Conservation (phyloP, 352 stramenopile genomes). For the Pythium myriotylum region DNA sequence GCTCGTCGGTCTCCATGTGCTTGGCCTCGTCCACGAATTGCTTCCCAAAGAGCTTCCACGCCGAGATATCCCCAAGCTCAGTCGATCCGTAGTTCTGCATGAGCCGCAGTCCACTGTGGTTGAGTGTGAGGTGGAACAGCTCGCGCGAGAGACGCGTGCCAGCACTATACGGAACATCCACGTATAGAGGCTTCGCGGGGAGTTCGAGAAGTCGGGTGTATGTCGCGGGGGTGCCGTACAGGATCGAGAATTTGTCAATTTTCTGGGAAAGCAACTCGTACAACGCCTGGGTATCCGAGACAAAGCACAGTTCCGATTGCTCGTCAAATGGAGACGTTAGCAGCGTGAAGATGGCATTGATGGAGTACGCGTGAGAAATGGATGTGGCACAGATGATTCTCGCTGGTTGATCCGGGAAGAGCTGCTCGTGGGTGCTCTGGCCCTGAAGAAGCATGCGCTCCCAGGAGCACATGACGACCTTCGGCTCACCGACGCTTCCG, state of each 20-base stretch:
- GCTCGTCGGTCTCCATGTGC: conserved; percentile 39
- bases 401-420: conserved; percentile 64
- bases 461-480: conserved; percentile 81
- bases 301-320: conserved; percentile 74
- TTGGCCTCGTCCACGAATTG: conserved; percentile 41
- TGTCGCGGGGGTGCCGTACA: conserved; percentile 82
- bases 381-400: conserved; percentile 79
- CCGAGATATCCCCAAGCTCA: conserved; percentile 80
- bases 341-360: conserved; percentile 85
- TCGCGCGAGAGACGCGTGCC: conserved; percentile 56
- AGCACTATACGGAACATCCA: conserved; percentile 74
- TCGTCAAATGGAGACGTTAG: conserved; percentile 66
- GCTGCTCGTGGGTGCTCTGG: conserved; percentile 68
- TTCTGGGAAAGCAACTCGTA: conserved; percentile 49
- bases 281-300: conserved; percentile 46
- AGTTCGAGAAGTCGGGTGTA: conserved; percentile 71
- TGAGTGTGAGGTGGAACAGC: conserved; percentile 55
- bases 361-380: conserved; percentile 85
- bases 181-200: conserved; percentile 50
- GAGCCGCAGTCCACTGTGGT: conserved; percentile 63
- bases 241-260: conserved; percentile 43
- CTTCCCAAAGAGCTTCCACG: conserved; percentile 59
- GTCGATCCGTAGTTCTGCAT: conserved; percentile 90
- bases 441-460: conserved; percentile 77
- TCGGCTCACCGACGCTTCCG: conserved; percentile 73